Evolutionary conservation across 1,139 yeast species (phyloP).

Genomic region (Debaryomyces nepalensis): DNA sequence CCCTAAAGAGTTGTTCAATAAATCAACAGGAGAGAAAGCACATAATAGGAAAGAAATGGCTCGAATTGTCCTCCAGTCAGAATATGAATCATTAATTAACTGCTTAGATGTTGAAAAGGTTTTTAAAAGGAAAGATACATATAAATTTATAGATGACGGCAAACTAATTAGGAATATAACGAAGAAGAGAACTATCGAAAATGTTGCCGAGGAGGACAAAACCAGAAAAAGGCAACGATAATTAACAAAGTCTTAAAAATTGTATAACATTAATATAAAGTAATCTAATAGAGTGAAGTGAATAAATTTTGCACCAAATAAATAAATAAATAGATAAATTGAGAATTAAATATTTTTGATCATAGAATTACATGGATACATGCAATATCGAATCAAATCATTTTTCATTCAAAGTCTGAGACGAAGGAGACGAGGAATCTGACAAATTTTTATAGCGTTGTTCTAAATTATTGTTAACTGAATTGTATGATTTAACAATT

Average conservation of each 20-base stretch:
- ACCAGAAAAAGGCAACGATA: not conserved
- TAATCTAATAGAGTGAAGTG: too few species aligned
- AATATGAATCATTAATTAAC: conserved; percentile 50
- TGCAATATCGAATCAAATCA: too few species aligned
- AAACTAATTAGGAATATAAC: conserved; percentile 60
- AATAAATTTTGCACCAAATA: too few species aligned
- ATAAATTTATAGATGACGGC: conserved; percentile 55
- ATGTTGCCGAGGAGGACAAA: conserved; percentile 6
- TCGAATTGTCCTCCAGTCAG: conserved; percentile 56
- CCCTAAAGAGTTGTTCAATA: conserved; percentile 38
- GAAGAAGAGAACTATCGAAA: conserved; percentile 50
- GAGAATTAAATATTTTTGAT: too few species aligned
- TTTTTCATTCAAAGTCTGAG: too few species aligned
- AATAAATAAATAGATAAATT: too few species aligned
- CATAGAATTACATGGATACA: too few species aligned
- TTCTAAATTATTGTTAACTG: too few species aligned
- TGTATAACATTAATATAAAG: too few species aligned
- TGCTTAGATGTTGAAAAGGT: conserved; percentile 43
- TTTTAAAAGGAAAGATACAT: conserved; percentile 30
- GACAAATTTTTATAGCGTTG: too few species aligned
- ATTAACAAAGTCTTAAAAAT: too few species aligned
- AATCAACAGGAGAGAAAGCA: conserved; percentile 19
- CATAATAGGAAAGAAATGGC: conserved; percentile 47
- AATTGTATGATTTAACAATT: conserved; percentile 30
- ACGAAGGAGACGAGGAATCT: not conserved